Evolutionary conservation across 2,329 filamentous ascomycete genomes (phyloP).

Genomic region (Dactylellina haptotyla): DNA sequence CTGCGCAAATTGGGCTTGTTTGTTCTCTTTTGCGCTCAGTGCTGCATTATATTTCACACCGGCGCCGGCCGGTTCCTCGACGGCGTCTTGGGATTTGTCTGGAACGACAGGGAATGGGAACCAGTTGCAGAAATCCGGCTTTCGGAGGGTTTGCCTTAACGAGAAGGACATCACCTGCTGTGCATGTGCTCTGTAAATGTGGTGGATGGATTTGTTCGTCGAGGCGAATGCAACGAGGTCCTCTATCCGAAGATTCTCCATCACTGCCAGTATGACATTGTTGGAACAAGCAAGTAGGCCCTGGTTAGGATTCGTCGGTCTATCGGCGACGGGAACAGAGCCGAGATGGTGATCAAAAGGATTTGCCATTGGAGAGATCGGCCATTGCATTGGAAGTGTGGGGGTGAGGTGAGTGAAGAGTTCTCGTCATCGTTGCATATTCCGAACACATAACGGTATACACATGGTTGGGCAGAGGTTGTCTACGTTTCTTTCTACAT

Average conservation of each 20-base stretch:
- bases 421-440: neutral
- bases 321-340: neutral
- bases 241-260: constrained; percentile 2
- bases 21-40: neutral
- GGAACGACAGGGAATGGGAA: constrained; percentile 25
- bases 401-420: neutral
- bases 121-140: constrained; percentile 15
- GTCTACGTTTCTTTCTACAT: too few species aligned
- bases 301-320: neutral
- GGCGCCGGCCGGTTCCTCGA: neutral
- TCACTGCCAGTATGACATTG: constrained; percentile 3
- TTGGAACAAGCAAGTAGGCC: constrained; percentile 7
- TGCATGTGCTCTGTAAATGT: neutral
- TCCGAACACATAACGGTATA: too few species aligned
- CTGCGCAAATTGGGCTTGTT: neutral
- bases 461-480: too few species aligned
- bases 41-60: neutral
- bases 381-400: neutral
- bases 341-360: neutral
- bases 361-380: constrained; percentile 2
- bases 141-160: constrained; percentile 12
- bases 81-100: neutral
- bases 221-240: constrained; percentile 27
- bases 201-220: constrained; percentile 4
- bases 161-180: constrained; percentile 1